These are phyloP conservation scores for Apium graveolens DNA, from an alignment of 129 eudicot genomes.

Conservation along the genomic window DNA sequence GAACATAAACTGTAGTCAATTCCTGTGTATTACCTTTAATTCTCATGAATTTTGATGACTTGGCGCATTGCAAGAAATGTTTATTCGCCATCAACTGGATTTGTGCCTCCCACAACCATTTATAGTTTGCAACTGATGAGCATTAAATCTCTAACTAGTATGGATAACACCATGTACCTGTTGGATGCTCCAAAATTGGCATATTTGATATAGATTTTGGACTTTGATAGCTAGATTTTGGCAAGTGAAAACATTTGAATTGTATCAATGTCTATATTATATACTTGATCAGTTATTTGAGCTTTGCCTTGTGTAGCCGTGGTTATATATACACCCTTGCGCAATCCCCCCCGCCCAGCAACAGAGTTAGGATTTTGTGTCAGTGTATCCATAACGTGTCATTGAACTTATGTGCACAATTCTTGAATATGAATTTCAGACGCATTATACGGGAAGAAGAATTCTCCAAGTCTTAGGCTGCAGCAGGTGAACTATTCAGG, in stretches of 20 bases:
- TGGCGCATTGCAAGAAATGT: background rate
- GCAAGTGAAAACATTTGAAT: background rate
- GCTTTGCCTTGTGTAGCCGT: background rate
- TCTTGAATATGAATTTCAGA: no score
- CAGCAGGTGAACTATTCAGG: slow-evolving; percentile 22
- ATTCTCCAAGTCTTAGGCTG: slow-evolving; percentile 19
- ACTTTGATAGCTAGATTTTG: background rate
- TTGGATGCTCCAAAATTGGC: background rate
- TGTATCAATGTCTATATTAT: background rate
- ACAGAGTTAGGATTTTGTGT: no score
- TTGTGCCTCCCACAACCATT: background rate
- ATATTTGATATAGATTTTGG: background rate
- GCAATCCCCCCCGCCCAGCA: no score
- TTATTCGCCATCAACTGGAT: background rate
- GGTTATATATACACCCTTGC: no score
- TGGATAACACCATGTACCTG: background rate
- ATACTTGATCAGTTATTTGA: background rate
- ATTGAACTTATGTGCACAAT: no score
- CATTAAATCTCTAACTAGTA: no score
- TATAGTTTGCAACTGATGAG: background rate
- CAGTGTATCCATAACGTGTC: no score
- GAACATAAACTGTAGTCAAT: background rate
- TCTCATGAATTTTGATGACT: background rate
- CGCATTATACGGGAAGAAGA: background rate
- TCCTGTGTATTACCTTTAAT: background rate